Percentiles rank a stretch among this genome's conserved stretches.
These are phyloP conservation scores for Apiospora saccharicola DNA, from an alignment of 2,329 filamentous ascomycete genomes.

Conservation along the genomic window DNA sequence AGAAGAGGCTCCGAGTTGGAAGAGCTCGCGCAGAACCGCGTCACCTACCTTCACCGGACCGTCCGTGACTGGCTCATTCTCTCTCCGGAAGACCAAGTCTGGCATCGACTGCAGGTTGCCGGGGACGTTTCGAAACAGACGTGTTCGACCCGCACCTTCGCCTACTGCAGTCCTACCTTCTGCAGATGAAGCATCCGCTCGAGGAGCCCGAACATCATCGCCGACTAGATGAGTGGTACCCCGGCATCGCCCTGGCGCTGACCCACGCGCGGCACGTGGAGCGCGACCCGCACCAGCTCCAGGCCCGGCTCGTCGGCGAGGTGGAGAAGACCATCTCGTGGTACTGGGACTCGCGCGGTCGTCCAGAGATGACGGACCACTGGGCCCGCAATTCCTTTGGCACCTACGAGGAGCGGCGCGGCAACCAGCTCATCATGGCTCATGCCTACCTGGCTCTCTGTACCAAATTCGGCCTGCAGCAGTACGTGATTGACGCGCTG, in stretches of 20 bases:
- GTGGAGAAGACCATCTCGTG: conserved; percentile 40
- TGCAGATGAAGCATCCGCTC: conserved; percentile 44
- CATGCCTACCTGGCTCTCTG: conserved; percentile 43
- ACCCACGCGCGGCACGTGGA: conserved; percentile 43
- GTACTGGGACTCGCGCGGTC: conserved; percentile 41
- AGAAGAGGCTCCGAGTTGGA: background rate
- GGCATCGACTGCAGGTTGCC: background rate
- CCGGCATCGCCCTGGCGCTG: conserved; percentile 47
- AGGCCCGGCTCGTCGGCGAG: conserved; percentile 37
- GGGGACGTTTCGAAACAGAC: background rate
- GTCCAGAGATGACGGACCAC: conserved; percentile 38
- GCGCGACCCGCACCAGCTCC: conserved; percentile 31
- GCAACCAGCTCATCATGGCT: conserved; percentile 38
- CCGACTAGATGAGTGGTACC: conserved; percentile 49
- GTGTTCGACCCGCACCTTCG: conserved; percentile 43
- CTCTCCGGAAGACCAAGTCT: conserved; percentile 22
- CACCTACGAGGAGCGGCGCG: conserved; percentile 40
- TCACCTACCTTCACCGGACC: conserved; percentile 46
- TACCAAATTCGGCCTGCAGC: conserved; percentile 43
- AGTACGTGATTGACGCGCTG: conserved; percentile 39
- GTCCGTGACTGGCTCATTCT: conserved; percentile 45
- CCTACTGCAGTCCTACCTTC: conserved; percentile 43
- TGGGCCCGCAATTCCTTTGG: conserved; percentile 45
- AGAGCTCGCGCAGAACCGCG: conserved; percentile 29
- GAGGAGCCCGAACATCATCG: conserved; percentile 47